These are phyloP conservation scores for Diaporthe ilicicola DNA, from an alignment of 2,329 filamentous ascomycete genomes.

Conservation along the genomic window DNA sequence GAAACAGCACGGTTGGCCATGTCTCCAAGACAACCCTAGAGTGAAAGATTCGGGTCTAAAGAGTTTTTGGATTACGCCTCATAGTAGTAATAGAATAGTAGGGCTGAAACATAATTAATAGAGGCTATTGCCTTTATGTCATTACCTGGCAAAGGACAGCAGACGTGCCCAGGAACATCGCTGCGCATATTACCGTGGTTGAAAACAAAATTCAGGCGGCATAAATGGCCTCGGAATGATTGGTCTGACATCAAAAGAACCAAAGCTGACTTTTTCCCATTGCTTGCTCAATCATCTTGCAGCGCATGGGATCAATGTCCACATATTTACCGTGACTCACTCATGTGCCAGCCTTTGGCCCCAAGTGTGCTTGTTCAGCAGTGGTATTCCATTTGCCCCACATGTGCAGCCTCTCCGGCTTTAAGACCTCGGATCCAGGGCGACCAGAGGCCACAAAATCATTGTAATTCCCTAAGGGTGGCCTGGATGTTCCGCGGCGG, in stretches of 20 bases:
- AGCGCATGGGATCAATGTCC: too few species aligned
- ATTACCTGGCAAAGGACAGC: too few species aligned
- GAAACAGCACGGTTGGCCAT: not conserved
- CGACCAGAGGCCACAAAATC: slow-evolving; percentile 25
- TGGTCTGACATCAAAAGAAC: not conserved
- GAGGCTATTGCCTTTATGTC: not conserved
- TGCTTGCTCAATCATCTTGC: not conserved
- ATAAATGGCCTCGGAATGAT: not conserved
- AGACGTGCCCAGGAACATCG: too few species aligned
- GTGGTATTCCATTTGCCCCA: slow-evolving; percentile 16
- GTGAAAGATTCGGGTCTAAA: not conserved
- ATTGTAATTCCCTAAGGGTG: slow-evolving; percentile 18
- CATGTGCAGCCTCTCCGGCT: slow-evolving; percentile 25
- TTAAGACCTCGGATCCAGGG: slow-evolving; percentile 20
- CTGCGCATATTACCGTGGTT: not conserved
- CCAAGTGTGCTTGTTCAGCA: slow-evolving; percentile 29
- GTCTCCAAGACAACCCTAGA: not conserved
- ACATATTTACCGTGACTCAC: too few species aligned
- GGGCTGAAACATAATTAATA: not conserved
- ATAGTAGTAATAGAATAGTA: not conserved
- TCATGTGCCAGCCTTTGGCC: not conserved
- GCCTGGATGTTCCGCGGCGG: slow-evolving; percentile 33
- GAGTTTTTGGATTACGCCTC: not conserved
- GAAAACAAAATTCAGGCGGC: not conserved
- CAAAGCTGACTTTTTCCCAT: too few species aligned